These are phyloP conservation scores for Canavalia ensiformis DNA, from an alignment of 306 rosid species.

Conservation along the genomic window DNA sequence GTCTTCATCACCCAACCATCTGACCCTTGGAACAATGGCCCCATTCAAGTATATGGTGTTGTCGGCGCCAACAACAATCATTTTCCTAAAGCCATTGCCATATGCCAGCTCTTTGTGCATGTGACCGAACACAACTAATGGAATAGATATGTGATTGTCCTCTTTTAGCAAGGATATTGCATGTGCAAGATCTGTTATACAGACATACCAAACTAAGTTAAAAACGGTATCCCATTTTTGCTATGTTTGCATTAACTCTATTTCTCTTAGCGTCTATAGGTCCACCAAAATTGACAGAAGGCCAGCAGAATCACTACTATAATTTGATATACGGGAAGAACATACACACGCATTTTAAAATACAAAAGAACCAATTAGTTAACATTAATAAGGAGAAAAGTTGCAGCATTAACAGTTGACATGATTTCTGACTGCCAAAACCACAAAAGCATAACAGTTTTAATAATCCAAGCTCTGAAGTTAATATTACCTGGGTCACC, in stretches of 20 bases:
- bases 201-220: slow-evolving; percentile 37
- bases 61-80: slow-evolving; percentile 69
- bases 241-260: slow-evolving; percentile 34
- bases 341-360: slow-evolving; percentile 30
- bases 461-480: slow-evolving; percentile 14
- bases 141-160: slow-evolving; percentile 54
- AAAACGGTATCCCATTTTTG: slow-evolving; percentile 39
- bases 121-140: slow-evolving; percentile 88
- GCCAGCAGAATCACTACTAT: slow-evolving; percentile 23
- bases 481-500: slow-evolving; percentile 83
- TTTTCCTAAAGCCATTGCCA: slow-evolving; percentile 82
- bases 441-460: slow-evolving; percentile 26
- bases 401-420: neutral
- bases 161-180: slow-evolving; percentile 73
- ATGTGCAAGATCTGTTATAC: slow-evolving; percentile 64
- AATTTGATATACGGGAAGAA: neutral
- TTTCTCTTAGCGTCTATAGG: slow-evolving; percentile 29
- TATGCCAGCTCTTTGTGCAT: slow-evolving; percentile 84
- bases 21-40: slow-evolving; percentile 87
- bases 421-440: slow-evolving; percentile 29
- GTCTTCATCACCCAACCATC: slow-evolving; percentile 50
- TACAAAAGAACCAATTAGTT: slow-evolving; percentile 13
- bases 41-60: slow-evolving; percentile 80
- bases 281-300: slow-evolving; percentile 41
- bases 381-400: neutral